Conservation (phyloP, 2,329 filamentous ascomycete genomes). For the Hypoxylon rubiginosum region DNA sequence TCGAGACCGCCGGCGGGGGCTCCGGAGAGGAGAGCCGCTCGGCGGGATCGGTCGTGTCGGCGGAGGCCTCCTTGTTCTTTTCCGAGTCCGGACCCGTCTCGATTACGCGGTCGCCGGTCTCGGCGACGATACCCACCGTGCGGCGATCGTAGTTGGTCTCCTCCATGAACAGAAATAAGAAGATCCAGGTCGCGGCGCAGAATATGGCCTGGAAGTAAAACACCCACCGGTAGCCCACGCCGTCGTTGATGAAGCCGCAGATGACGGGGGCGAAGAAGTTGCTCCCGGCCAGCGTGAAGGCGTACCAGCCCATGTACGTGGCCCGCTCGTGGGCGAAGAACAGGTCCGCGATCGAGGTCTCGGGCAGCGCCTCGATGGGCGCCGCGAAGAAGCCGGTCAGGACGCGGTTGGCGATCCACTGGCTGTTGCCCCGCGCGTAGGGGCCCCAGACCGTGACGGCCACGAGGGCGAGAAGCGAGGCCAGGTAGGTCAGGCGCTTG, state of each 20-base stretch:
- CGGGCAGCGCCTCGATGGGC: constrained; percentile 62
- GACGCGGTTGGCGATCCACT: constrained; percentile 62
- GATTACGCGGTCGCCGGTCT: constrained; percentile 14
- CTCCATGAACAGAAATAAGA: constrained; percentile 69
- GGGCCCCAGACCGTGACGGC: constrained; percentile 56
- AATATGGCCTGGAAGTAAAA: constrained; percentile 61
- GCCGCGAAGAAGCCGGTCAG: constrained; percentile 60
- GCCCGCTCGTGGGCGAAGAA: constrained; percentile 59
- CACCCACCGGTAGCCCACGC: constrained; percentile 58
- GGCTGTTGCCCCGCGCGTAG: constrained; percentile 55
- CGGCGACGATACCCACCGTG: constrained; percentile 43
- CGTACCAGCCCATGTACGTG: constrained; percentile 60
- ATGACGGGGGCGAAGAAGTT: constrained; percentile 62
- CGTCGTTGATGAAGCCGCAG: constrained; percentile 60
- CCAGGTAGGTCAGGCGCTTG: constrained; percentile 57
- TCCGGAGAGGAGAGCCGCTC: constrained; percentile 34
- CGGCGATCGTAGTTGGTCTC: constrained; percentile 67
- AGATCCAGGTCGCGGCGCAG: constrained; percentile 52
- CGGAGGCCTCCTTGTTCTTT: constrained; percentile 25
- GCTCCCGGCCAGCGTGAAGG: constrained; percentile 56
- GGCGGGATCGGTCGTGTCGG: constrained; percentile 36
- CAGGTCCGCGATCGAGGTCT: constrained; percentile 60
- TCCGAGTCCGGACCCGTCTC: constrained; percentile 17
- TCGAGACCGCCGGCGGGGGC: constrained; percentile 40
- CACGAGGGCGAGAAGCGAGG: constrained; percentile 53